Base-by-base conservation (phyloP, 2,329 filamentous ascomycete species). In the Penicillium sp. region DNA sequence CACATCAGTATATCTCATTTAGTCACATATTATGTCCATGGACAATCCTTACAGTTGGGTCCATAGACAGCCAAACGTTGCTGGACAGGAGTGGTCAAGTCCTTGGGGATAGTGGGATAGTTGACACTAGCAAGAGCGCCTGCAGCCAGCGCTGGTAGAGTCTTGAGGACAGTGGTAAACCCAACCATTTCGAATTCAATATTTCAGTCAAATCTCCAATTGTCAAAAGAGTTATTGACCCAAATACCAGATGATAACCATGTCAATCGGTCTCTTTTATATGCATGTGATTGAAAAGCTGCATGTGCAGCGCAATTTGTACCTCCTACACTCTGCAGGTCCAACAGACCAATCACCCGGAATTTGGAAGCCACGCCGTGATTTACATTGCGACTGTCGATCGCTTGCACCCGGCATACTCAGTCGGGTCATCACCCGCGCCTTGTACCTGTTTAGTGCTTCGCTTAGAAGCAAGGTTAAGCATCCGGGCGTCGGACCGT, bases 41-140 rank as follows among this genome's bases (percentile, higher is more conserved):
- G 29, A 12, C 14, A 9, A 8, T 1, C 11, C 75, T 69, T 61
- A 82, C 81, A 71, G 57, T 78, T 77, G 0, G 77, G 74, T 2
- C 79, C 80, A 43, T 78, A 78, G 11, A 83, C 72, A 18, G 81
- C 77, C 51, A 84, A 70, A 4, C 82, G 79, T 63, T 83, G 81
- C 65, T 84, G 82, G 18, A 78, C 73, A 3, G 82, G 81, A 1
- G 81, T 84, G 2, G 81, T 79, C 68, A 77, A 56, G 59, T 84
- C 82, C 1, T 61, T 41, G 1, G 81, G 81, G 33, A 77, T 77
- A 6, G 75, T 47, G 7, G 81, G 81, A 59, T 76, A 80, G 51
- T 71, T 75, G 4, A 69, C 73, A 20, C 49, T 55, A 15, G 66
- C 69, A 2, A 63, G 42, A 22, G 58, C 66, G 45, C 64, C 35